Evolutionary conservation across 176 grass and related monocot species (phyloP).

Genomic region (Tuctoria greenei): DNA sequence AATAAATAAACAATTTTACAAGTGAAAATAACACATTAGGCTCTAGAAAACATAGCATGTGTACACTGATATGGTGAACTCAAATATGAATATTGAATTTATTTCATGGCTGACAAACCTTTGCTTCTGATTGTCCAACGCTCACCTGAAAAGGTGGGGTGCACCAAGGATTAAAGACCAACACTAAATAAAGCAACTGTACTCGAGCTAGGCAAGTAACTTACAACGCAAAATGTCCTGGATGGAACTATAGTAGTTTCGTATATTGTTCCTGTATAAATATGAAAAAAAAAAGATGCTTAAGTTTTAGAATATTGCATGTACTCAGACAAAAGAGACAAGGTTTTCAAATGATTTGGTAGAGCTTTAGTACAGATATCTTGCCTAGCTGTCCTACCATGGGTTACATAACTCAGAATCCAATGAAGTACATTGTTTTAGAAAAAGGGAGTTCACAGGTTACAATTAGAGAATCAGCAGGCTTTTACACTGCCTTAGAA

Average conservation of each 20-base stretch:
- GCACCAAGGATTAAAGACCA: slow-evolving; percentile 16
- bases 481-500: neutral
- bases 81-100: slow-evolving; percentile 25
- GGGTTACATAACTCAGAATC: slow-evolving; percentile 12
- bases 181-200: slow-evolving; percentile 21
- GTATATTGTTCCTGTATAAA: slow-evolving; percentile 87
- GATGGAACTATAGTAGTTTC: slow-evolving; percentile 90
- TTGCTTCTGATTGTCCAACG: slow-evolving; percentile 96
- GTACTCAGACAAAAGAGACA: slow-evolving; percentile 4
- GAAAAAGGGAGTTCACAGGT: neutral
- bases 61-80: slow-evolving; percentile 7
- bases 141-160: slow-evolving; percentile 61
- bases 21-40: slow-evolving; percentile 1
- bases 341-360: slow-evolving; percentile 8
- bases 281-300: slow-evolving; percentile 23
- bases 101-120: slow-evolving; percentile 54
- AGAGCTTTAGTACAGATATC: neutral
- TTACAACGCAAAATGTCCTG: slow-evolving; percentile 97
- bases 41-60: neutral
- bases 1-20: slow-evolving; percentile 17
- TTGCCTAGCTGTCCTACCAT: neutral
- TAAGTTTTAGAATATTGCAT: slow-evolving; percentile 14
- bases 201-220: slow-evolving; percentile 33
- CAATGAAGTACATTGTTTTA: neutral
- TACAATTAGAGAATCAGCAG: neutral